Evolutionary conservation across 148 eudicot genomes (phyloP), one percentile per base, ranked within the genome.

Genomic region (Silene uniflora): DNA sequence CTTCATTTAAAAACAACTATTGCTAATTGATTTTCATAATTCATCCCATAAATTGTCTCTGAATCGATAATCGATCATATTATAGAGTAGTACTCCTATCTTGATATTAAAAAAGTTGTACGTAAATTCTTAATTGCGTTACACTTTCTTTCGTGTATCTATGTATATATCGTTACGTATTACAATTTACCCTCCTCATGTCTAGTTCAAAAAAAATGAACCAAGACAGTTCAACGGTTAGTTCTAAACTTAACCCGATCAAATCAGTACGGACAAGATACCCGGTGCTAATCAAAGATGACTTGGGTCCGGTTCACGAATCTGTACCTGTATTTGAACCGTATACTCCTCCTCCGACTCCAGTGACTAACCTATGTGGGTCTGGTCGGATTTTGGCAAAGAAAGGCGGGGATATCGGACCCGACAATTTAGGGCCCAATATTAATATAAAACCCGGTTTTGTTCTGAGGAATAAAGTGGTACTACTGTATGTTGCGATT

Each of bases 211-310:
- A 29, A 27, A 74, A 66, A 0, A 76, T 76, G 79, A 76, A 65
- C 21, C 76, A 64, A 17, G 58, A 42, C 22, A n/a, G 54, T 49
- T 11, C 27, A 27, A 39, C 62, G 8, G 39, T 16, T 49, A 59
- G 69, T 76, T 16, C 5, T 59, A 42, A 68, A 52, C 67, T 60
- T 3, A 76, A 65, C 54, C 27, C 66, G 16, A 22, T 69, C 32
- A 39, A 47, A 3, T 0, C 32, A 5, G 47, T 46, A 2, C 54
- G 21, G 25, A 29, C 27, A 3, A 60, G 69, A 10, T 79, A 74
- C 62, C 74, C 78, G 18, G 62, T 2, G 18, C 64, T 79, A 7
- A 32, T 61, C 74, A 27, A 42, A 21, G 78, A 79, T 12, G 77
- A 79, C 55, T 59, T 73, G 22, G 70, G 18, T 35, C 71, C 18